These are phyloP conservation scores for Fraxinus anomala DNA, from an alignment of 257 asterid species.

Conservation along the genomic window DNA sequence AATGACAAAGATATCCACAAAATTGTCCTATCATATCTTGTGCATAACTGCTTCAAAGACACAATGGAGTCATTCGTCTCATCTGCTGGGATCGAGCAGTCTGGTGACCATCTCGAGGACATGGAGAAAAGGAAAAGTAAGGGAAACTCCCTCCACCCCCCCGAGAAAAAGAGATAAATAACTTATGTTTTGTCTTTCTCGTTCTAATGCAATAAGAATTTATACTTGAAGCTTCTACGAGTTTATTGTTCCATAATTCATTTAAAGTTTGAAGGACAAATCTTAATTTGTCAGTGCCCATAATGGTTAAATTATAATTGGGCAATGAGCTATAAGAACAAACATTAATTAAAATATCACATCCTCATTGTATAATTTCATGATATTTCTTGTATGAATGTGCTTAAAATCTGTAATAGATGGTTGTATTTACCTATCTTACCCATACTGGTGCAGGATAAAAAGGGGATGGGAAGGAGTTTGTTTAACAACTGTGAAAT, in stretches of 20 bases:
- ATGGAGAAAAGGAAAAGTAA: slow-evolving; percentile 86
- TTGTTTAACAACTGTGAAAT: neutral
- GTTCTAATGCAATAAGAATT: neutral
- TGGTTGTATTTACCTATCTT: neutral
- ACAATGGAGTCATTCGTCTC: slow-evolving; percentile 71
- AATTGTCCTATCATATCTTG: slow-evolving; percentile 80
- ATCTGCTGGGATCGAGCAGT: slow-evolving; percentile 61
- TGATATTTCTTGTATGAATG: neutral
- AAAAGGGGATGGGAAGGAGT: neutral
- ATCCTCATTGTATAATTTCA: neutral
- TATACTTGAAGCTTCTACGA: neutral
- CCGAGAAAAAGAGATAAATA: no score
- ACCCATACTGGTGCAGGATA: neutral
- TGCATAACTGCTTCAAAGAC: slow-evolving; percentile 79
- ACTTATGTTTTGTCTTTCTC: no score
- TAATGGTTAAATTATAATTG: neutral
- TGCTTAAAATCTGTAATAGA: neutral
- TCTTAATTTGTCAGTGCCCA: neutral
- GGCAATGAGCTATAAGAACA: neutral
- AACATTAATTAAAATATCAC: neutral
- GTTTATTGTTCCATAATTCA: neutral
- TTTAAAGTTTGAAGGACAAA: neutral
- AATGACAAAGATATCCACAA: slow-evolving; percentile 72
- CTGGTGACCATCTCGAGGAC: slow-evolving; percentile 56
- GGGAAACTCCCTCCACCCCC: slow-evolving; percentile 26